Evolutionary conservation across 1,284 basidiomycete genomes (phyloP).

Genomic region (Paramarasmius palmivorus): DNA sequence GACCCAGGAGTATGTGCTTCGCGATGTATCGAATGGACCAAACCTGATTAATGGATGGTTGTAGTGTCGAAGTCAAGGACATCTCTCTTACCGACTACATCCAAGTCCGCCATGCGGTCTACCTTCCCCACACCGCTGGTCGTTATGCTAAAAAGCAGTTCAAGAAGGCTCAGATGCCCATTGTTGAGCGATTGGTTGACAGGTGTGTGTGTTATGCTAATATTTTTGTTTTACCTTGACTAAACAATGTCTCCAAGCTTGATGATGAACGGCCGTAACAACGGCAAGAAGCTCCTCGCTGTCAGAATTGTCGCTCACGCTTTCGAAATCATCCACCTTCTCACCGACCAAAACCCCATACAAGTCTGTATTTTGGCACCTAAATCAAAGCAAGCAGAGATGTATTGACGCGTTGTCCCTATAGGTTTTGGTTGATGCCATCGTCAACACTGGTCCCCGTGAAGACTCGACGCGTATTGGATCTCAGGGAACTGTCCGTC

Average conservation of each 20-base stretch:
- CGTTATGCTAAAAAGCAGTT: conserved; percentile 99
- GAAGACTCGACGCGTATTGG: conserved; percentile 99
- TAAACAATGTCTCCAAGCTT: conserved; percentile 49
- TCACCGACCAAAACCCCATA: conserved; percentile 99
- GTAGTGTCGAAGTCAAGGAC: conserved; percentile 97
- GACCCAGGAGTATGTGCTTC: conserved; percentile 82
- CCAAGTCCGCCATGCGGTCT: conserved; percentile 98
- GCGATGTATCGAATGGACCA: conserved; percentile 9
- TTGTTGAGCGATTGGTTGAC: conserved; percentile 99
- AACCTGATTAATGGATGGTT: conserved; percentile 8
- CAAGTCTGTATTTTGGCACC: conserved; percentile 66
- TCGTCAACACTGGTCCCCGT: conserved; percentile 99
- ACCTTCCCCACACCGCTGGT: conserved; percentile 97
- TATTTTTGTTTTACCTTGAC: neutral
- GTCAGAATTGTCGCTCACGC: conserved; percentile 99
- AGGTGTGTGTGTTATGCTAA: conserved; percentile 55
- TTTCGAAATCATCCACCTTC: conserved; percentile 99
- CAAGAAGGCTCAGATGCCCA: conserved; percentile 99
- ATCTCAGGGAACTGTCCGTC: conserved; percentile 99
- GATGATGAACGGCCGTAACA: conserved; percentile 99
- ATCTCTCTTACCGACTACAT: conserved; percentile 99
- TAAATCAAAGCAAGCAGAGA: neutral
- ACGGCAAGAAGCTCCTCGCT: conserved; percentile 99
- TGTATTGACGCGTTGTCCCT: neutral
- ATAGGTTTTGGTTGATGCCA: conserved; percentile 92